Conservation (phyloP, 148 eudicot species). For the Heliosperma pusillum region DNA sequence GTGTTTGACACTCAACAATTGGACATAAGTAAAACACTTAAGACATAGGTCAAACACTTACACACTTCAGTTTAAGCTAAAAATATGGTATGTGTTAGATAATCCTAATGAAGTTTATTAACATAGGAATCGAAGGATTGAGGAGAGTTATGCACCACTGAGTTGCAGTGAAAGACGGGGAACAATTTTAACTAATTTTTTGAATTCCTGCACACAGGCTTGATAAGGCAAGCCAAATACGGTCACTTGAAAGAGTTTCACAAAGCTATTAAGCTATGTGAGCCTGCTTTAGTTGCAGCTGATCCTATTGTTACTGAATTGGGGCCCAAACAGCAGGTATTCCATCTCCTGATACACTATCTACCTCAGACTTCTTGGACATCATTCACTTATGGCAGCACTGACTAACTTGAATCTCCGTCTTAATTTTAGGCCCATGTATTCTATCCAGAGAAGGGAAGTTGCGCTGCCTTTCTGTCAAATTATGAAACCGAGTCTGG, state of each 20-base stretch:
- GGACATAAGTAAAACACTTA: not conserved
- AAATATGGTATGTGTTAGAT: not conserved
- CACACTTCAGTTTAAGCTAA: not conserved
- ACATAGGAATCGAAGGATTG: not conserved
- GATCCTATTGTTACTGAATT: constrained; percentile 70
- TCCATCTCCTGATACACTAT: constrained; percentile 2
- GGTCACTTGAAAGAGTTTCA: constrained; percentile 80
- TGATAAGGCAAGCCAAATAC: constrained; percentile 78
- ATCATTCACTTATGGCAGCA: not conserved
- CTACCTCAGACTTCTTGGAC: not conserved
- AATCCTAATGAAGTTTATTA: too few species aligned
- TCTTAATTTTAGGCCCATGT: constrained; percentile 63
- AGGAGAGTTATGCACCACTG: not conserved
- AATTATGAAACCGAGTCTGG: constrained; percentile 58
- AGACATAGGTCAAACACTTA: too few species aligned
- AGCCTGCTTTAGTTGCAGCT: constrained; percentile 66
- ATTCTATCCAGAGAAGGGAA: constrained; percentile 56
- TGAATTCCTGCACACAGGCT: constrained; percentile 38
- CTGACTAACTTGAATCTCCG: constrained; percentile 11
- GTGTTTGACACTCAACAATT: not conserved
- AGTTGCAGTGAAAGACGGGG: not conserved
- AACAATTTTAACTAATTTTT: constrained; percentile 7
- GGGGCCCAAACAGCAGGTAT: constrained; percentile 77
- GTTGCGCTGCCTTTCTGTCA: constrained; percentile 80
- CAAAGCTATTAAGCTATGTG: constrained; percentile 69